Conservation (phyloP, 2,329 filamentous ascomycete genomes). For the Colletotrichum graminicola region DNA sequence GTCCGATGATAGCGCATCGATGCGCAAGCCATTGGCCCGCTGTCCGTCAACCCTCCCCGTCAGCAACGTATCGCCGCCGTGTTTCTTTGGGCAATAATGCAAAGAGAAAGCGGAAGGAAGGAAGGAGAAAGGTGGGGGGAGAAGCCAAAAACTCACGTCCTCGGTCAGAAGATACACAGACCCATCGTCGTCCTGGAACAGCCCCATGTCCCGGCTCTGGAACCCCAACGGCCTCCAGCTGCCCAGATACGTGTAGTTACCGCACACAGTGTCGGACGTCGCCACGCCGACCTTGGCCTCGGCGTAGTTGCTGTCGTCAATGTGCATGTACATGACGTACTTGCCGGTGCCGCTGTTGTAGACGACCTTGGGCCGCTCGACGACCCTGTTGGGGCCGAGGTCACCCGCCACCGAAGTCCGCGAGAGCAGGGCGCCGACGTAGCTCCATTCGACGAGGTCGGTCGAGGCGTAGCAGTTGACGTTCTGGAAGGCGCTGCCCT, state of each 20-base stretch:
- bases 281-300: slow-evolving; percentile 76
- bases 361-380: slow-evolving; percentile 77
- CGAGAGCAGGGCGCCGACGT: slow-evolving; percentile 69
- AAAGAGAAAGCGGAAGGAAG: not conserved
- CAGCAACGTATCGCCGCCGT: not conserved
- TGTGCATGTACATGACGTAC: slow-evolving; percentile 78
- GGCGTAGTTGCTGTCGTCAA: slow-evolving; percentile 70
- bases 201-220: slow-evolving; percentile 64
- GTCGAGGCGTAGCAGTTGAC: slow-evolving; percentile 77
- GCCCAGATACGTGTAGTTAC: slow-evolving; percentile 60
- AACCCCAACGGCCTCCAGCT: slow-evolving; percentile 53
- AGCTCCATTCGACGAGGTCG: slow-evolving; percentile 74
- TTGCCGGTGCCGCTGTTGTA: slow-evolving; percentile 72
- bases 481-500: slow-evolving; percentile 71
- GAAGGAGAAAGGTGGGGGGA: too few relatives aligned
- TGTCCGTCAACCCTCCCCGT: slow-evolving; percentile 1
- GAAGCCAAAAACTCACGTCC: slow-evolving; percentile 52
- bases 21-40: slow-evolving; percentile 53
- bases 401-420: slow-evolving; percentile 63
- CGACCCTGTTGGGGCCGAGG: slow-evolving; percentile 70
- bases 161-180: slow-evolving; percentile 71
- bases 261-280: slow-evolving; percentile 69
- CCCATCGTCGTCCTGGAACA: slow-evolving; percentile 73
- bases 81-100: not conserved
- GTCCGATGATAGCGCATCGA: slow-evolving; percentile 67